Percentiles rank a stretch among this genome's conserved stretches.
Conservation (phyloP, 2,329 filamentous ascomycete species). For the Colletotrichum horii region DNA sequence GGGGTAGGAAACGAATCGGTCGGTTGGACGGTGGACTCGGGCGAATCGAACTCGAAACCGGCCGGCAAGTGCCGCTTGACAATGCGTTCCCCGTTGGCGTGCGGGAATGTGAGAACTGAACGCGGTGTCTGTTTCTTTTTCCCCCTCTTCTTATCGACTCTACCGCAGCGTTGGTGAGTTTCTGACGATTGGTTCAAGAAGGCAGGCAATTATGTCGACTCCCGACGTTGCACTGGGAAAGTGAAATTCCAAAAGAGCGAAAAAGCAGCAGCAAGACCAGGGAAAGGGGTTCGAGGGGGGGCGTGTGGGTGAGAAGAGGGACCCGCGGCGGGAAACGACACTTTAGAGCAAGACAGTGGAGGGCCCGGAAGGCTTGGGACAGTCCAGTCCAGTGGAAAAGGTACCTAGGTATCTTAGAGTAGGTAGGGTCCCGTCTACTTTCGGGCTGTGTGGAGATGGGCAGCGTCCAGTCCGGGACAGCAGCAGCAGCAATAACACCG, state of each 20-base stretch:
- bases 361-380: slow-evolving; percentile 17
- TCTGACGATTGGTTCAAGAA: background rate
- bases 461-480: background rate
- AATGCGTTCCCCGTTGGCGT: background rate
- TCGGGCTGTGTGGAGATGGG: slow-evolving; percentile 13
- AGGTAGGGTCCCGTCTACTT: background rate
- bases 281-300: slow-evolving; percentile 18
- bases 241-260: background rate
- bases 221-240: slow-evolving; percentile 15
- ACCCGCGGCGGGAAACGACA: background rate
- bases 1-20: background rate
- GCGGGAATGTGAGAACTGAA: background rate
- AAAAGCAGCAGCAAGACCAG: background rate
- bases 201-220: background rate
- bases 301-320: background rate
- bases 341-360: slow-evolving; percentile 13
- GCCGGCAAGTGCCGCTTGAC: slow-evolving; percentile 15
- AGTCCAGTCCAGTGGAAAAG: background rate
- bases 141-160: background rate
- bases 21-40: background rate
- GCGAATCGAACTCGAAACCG: slow-evolving; percentile 18
- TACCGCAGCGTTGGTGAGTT: background rate
- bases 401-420: no score
- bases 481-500: no score
- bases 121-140: background rate